A percentile compares a stretch with the other conserved stretches of the same genome.
Conservation (phyloP, 2,329 filamentous ascomycete species). For the Piedraia hortae region DNA sequence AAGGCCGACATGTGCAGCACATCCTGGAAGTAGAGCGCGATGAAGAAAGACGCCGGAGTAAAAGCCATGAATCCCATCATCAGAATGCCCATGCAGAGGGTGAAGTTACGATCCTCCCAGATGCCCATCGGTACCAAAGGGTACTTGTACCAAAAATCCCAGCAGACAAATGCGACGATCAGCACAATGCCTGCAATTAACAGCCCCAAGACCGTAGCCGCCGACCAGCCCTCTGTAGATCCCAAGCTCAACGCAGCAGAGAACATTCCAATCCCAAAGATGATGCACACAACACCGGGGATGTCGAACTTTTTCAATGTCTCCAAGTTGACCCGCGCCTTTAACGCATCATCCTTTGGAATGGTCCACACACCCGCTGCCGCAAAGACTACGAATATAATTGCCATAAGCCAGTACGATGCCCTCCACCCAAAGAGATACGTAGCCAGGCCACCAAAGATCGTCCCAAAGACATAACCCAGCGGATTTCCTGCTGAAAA, state of each 20-base stretch:
- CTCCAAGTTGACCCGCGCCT: constrained; percentile 17
- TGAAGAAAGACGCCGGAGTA: constrained; percentile 14
- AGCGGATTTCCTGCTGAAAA: constrained; percentile 31
- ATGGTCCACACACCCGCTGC: constrained; percentile 32
- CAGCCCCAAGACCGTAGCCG: constrained; percentile 32
- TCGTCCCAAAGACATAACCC: constrained; percentile 28
- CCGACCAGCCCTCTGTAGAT: constrained; percentile 34
- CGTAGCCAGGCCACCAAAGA: constrained; percentile 34
- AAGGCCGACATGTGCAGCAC: constrained; percentile 25
- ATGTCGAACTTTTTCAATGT: constrained; percentile 32
- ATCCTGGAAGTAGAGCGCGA: constrained; percentile 37
- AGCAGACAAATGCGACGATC: constrained; percentile 30
- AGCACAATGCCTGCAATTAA: constrained; percentile 30
- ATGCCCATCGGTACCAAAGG: constrained; percentile 26
- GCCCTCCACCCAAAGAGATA: constrained; percentile 36
- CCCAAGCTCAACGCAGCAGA: constrained; percentile 30
- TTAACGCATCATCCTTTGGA: constrained; percentile 25
- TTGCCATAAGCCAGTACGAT: constrained; percentile 31
- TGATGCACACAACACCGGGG: constrained; percentile 30
- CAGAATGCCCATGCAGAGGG: constrained; percentile 28
- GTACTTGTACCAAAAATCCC: constrained; percentile 27
- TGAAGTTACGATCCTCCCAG: constrained; percentile 35
- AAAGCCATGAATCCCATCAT: constrained; percentile 37
- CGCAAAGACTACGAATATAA: constrained; percentile 34
- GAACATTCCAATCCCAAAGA: constrained; percentile 37